Evolutionary conservation across 495 filamentous ascomycete species (phyloP).

Genomic region (Recurvomyces mirabilis): DNA sequence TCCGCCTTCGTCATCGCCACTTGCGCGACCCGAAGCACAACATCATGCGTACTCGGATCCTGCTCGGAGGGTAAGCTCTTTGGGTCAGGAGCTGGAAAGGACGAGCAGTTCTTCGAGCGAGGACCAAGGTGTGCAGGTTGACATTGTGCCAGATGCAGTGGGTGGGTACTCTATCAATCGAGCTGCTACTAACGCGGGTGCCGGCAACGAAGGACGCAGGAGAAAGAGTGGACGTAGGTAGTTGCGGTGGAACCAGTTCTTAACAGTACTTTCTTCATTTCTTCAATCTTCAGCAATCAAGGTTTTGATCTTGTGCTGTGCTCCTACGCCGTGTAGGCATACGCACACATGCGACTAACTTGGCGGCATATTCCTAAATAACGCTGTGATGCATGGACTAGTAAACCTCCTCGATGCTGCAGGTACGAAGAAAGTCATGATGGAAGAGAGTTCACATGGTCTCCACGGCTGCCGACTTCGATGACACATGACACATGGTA

Average conservation of each 20-base stretch:
- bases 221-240: constrained; percentile 14
- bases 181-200: not conserved
- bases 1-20: constrained; percentile 8
- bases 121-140: constrained; percentile 23
- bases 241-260: no score
- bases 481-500: no score
- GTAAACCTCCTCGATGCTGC: no score
- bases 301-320: no score
- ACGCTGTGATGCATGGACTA: no score
- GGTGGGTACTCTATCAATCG: constrained; percentile 11
- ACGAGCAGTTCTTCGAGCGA: constrained; percentile 16
- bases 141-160: constrained; percentile 20
- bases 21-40: constrained; percentile 1
- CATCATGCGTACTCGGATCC: constrained; percentile 24
- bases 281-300: not conserved
- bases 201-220: constrained; percentile 7
- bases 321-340: no score
- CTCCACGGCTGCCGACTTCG: no score
- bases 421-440: no score
- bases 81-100: not conserved
- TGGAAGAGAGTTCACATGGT: no score
- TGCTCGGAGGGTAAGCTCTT: constrained; percentile 10
- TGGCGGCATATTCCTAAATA: no score
- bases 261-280: no score
- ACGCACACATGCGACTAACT: no score